phyloP scores from a whole-genome alignment of 495 filamentous ascomycete species.

The Stereocaulon alpinum region DNA sequence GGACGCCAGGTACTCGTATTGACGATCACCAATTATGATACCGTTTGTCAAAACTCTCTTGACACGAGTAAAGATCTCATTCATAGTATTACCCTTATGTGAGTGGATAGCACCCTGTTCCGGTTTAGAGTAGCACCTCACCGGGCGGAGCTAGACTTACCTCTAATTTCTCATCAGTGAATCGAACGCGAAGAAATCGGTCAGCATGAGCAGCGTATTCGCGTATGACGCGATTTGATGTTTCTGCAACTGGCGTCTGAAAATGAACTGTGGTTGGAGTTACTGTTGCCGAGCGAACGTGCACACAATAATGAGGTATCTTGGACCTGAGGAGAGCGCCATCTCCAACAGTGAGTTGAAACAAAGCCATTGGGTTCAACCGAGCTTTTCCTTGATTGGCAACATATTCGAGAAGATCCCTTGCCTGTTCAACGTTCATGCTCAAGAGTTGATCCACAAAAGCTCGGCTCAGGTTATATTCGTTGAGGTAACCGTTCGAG shows the following conservation, averaged over 20 bases:
- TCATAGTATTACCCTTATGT: conserved; percentile 43
- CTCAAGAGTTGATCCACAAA: conserved; percentile 54
- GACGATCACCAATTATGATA: conserved; percentile 68
- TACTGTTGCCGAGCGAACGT: conserved; percentile 61
- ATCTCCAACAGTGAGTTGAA: conserved; percentile 40
- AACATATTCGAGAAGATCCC: conserved; percentile 51
- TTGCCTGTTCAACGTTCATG: conserved; percentile 38
- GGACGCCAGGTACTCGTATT: conserved; percentile 86
- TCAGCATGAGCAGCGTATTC: conserved; percentile 57
- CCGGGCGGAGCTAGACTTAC: conserved; percentile 21
- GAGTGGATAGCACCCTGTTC: conserved; percentile 46
- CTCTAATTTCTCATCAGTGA: conserved; percentile 68
- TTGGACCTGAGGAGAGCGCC: conserved; percentile 39
- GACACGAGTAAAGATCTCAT: conserved; percentile 66
- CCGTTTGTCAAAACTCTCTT: conserved; percentile 63
- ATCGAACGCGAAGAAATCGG: conserved; percentile 82
- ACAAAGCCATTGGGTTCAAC: conserved; percentile 66
- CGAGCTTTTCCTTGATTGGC: conserved; percentile 48
- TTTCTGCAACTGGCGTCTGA: conserved; percentile 67
- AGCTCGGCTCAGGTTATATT: conserved; percentile 54
- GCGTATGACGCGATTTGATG: conserved; percentile 77
- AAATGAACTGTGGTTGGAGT: conserved; percentile 79
- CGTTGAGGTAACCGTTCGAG: conserved; percentile 67
- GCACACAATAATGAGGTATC: conserved; percentile 61
- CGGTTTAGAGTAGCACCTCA: conserved; percentile 13